Evolutionary conservation across 1,284 basidiomycete species (phyloP).

Genomic region (Chalciporus sp.): DNA sequence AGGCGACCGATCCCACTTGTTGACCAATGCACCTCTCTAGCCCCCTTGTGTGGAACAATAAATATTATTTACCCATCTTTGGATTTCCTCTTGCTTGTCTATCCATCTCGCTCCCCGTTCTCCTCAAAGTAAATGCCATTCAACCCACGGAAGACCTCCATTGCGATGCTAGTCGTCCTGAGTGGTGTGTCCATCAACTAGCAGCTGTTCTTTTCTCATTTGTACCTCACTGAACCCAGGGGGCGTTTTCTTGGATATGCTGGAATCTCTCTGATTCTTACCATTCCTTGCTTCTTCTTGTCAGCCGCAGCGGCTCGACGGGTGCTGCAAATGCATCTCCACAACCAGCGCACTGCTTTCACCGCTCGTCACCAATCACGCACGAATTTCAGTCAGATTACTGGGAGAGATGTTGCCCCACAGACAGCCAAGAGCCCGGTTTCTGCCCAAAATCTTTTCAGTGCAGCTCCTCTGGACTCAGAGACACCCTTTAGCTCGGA

Average conservation of each 20-base stretch:
- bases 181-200: slow-evolving; percentile 45
- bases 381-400: background rate
- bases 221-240: slow-evolving; percentile 39
- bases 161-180: slow-evolving; percentile 55
- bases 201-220: background rate
- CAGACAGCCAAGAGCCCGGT: background rate
- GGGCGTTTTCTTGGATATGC: slow-evolving; percentile 62
- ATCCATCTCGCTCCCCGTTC: slow-evolving; percentile 43
- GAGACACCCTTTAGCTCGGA: background rate
- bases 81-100: slow-evolving; percentile 51
- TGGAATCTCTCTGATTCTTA: slow-evolving; percentile 53
- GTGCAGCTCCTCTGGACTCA: background rate
- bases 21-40: slow-evolving; percentile 26
- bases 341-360: slow-evolving; percentile 2
- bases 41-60: slow-evolving; percentile 43
- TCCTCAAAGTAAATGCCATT: slow-evolving; percentile 47
- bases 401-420: background rate
- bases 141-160: slow-evolving; percentile 50
- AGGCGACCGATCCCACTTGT: background rate
- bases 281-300: slow-evolving; percentile 53
- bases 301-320: slow-evolving; percentile 46
- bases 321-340: slow-evolving; percentile 34
- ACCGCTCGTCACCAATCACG: slow-evolving; percentile 1
- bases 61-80: slow-evolving; percentile 44
- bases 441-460: background rate